A percentile compares a stretch with the other conserved stretches of the same genome.
Conservation (phyloP, 2,329 filamentous ascomycete genomes). For the Polychaeton citri region DNA sequence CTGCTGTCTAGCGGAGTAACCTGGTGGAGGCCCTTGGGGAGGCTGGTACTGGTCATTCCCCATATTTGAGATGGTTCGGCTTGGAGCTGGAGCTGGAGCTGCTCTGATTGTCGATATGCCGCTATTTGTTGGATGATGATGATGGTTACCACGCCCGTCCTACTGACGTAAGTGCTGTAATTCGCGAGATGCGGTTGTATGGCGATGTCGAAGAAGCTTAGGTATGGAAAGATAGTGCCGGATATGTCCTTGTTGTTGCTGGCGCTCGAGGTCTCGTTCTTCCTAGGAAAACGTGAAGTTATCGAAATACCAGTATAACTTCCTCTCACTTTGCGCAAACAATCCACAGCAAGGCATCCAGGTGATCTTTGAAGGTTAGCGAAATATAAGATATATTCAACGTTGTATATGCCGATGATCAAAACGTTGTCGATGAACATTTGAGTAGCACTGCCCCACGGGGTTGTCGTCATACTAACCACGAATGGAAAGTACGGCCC, state of each 20-base stretch:
- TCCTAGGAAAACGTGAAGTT: background rate
- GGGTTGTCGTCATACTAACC: background rate
- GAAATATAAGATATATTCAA: too few relatives aligned
- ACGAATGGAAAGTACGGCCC: background rate
- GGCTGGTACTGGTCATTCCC: slow-evolving; percentile 6
- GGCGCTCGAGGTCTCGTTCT: background rate
- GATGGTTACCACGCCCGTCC: too few relatives aligned
- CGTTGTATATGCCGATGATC: too few relatives aligned
- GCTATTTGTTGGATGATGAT: too few relatives aligned
- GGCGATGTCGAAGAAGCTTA: background rate
- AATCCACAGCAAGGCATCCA: background rate
- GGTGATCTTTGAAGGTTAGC: too few relatives aligned
- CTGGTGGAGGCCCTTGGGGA: slow-evolving; percentile 18
- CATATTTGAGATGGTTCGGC: background rate
- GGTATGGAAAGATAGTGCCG: background rate
- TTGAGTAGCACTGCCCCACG: background rate
- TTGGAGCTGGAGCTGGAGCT: background rate
- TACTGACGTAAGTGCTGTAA: slow-evolving; percentile 13
- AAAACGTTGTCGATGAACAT: background rate
- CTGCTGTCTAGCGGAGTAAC: slow-evolving; percentile 1
- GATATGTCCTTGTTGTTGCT: background rate
- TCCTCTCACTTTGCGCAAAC: background rate
- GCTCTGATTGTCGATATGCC: too few relatives aligned
- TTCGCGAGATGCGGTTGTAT: slow-evolving; percentile 7
- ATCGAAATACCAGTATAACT: background rate